Evolutionary conservation across 2,329 filamentous ascomycete genomes (phyloP), one percentile per base, ranked within the genome.

Genomic region (Tolypocladium tundrense): DNA sequence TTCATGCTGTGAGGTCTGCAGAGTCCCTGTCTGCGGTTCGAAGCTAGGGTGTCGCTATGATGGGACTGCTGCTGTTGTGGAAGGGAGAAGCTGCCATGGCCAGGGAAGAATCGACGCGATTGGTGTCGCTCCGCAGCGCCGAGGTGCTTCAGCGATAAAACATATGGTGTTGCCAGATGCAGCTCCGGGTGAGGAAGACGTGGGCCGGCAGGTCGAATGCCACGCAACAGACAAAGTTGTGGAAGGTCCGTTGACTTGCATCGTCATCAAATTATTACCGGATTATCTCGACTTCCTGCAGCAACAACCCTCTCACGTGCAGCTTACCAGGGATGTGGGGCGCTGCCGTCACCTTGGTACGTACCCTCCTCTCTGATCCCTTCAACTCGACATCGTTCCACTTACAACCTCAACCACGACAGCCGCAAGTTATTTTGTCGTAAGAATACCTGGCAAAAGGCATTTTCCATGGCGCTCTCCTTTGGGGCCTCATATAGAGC

Each of bases 1-100:
- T 62, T 71, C 71, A 73, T 73, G 62, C 69, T 69, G 65, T 60
- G 59, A 64, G 56, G 57, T 62, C 59, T 54, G 58, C 55, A 55
- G 45, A 55, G 56, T 60, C 63, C 54, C 57, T 63, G 65, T 62
- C 61, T 62, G 65, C 53, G 40, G 33, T 33, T 43, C 37, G 27
- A 42, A n/a, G 21, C 33, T 39, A 24, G 43, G 51, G 41, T 19
- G 24, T 37, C 53, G 57, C 50, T 27, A 37, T 55, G 39, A 41
- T 53, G 40, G 56, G 56, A 54, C 50, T 59, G 59, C 55, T 54
- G 43, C 53, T 45, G 48, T 54, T 19, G 42, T 54, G 57, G 35
- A 52, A 59, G 40, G 59, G 53, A 43, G 57, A 61, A 39, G 59
- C 58, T 59, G 60, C 63, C 64, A 65, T 65, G 55, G 58, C 62